Conservation (phyloP, 257 asterid species). For the Coffea canephora region DNA sequence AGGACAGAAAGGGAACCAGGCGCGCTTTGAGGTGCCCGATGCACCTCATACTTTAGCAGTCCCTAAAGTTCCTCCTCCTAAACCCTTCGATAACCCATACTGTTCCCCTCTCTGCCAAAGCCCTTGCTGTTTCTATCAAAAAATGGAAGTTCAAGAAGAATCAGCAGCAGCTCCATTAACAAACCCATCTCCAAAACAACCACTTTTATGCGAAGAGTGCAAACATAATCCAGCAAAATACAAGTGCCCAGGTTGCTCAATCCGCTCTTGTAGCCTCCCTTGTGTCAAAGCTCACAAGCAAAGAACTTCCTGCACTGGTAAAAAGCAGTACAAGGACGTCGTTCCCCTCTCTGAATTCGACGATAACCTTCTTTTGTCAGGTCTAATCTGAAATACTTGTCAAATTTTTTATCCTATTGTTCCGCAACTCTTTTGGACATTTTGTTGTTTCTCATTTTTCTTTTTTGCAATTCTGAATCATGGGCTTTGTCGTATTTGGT, state of each 20-base stretch:
- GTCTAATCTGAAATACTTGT: slow-evolving; percentile 20
- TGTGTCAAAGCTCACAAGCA: slow-evolving; percentile 89
- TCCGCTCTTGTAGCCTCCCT: slow-evolving; percentile 83
- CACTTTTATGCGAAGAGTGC: slow-evolving; percentile 67
- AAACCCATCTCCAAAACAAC: slow-evolving; percentile 4
- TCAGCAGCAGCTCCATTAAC: not conserved
- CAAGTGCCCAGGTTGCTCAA: slow-evolving; percentile 87
- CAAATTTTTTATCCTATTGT: too few species aligned
- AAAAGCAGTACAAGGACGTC: slow-evolving; percentile 44
- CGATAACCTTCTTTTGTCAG: slow-evolving; percentile 72
- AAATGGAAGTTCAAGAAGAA: slow-evolving; percentile 24
- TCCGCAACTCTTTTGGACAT: too few species aligned
- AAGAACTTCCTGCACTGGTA: slow-evolving; percentile 75
- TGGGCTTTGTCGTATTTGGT: not conserved
- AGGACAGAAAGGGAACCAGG: too few species aligned
- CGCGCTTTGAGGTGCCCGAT: too few species aligned
- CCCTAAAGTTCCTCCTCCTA: too few species aligned
- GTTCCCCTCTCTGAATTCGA: slow-evolving; percentile 70
- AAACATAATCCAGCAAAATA: slow-evolving; percentile 62
- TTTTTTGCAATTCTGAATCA: not conserved
- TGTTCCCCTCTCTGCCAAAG: not conserved
- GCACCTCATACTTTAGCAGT: too few species aligned
- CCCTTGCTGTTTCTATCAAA: not conserved
- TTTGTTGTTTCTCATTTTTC: not conserved
- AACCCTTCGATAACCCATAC: too few species aligned